A percentile compares a stretch with the other conserved stretches of the same genome.
These are phyloP conservation scores for Apiotrichum mycotoxinovorans DNA, from an alignment of 1,284 basidiomycete species.

Conservation along the genomic window DNA sequence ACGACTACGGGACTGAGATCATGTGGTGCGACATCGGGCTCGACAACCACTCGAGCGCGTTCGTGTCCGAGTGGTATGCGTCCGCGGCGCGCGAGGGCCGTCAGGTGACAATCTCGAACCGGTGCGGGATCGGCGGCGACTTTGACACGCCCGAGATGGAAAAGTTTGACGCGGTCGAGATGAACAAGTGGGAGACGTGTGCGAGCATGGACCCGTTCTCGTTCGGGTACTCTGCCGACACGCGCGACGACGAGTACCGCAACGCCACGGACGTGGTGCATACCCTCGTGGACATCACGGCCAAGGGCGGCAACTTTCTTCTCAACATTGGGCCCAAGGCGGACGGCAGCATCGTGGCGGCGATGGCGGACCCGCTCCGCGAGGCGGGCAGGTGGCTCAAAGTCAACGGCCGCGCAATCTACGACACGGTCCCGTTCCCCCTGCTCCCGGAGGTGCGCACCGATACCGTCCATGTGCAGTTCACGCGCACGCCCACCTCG, in stretches of 20 bases:
- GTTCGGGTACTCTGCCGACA: conserved; percentile 48
- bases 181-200: conserved; percentile 58
- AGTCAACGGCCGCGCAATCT: conserved; percentile 56
- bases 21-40: conserved; percentile 61
- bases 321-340: conserved; percentile 59
- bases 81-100: conserved; percentile 53
- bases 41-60: conserved; percentile 54
- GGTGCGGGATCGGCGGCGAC: conserved; percentile 51
- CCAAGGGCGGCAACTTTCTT: conserved; percentile 49
- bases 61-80: conserved; percentile 58
- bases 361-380: conserved; percentile 54
- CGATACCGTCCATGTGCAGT: conserved; percentile 51
- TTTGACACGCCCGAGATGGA: conserved; percentile 62
- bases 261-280: conserved; percentile 56
- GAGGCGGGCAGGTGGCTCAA: conserved; percentile 57
- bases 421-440: conserved; percentile 48
- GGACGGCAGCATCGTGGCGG: conserved; percentile 56
- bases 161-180: conserved; percentile 55
- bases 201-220: conserved; percentile 22
- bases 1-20: conserved; percentile 58
- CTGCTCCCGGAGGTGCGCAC: conserved; percentile 34
- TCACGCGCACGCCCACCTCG: conserved; percentile 55
- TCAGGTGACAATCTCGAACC: conserved; percentile 60
- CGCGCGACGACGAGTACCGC: conserved; percentile 55
- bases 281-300: conserved; percentile 56